Conservation (phyloP, 129 eudicot genomes). For the Flaveria trinervia region DNA sequence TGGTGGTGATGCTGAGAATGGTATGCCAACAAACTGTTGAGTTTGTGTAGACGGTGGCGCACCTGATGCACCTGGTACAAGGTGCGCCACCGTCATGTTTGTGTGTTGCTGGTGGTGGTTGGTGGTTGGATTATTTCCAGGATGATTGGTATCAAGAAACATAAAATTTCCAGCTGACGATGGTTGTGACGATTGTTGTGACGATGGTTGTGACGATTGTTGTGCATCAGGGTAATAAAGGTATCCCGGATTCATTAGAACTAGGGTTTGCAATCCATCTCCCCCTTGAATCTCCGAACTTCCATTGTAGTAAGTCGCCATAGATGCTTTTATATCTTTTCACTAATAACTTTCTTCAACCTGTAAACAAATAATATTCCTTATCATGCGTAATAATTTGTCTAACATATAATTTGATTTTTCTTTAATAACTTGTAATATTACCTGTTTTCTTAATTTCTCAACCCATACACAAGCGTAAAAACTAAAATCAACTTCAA, state of each 20-base stretch:
- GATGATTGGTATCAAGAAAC: constrained; percentile 55
- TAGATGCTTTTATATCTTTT: constrained; percentile 25
- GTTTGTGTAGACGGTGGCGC: constrained; percentile 34
- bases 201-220: constrained; percentile 27
- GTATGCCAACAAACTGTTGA: constrained; percentile 76
- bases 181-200: constrained; percentile 40
- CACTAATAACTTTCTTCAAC: not conserved
- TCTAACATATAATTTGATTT: constrained; percentile 18
- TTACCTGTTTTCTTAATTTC: constrained; percentile 32
- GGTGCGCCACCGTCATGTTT: constrained; percentile 35
- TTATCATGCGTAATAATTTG: constrained; percentile 12
- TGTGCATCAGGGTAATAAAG: constrained; percentile 58
- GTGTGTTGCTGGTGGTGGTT: constrained; percentile 2
- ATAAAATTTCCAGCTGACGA: constrained; percentile 37
- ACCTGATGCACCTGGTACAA: too few relatives aligned
- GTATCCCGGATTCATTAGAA: constrained; percentile 75
- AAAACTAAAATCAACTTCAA: not conserved
- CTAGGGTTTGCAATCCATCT: constrained; percentile 72
- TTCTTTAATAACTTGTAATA: not conserved
- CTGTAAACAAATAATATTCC: constrained; percentile 24
- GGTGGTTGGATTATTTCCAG: constrained; percentile 33
- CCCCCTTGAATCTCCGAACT: constrained; percentile 70
- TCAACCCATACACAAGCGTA: constrained; percentile 47
- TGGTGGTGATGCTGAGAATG: constrained; percentile 49
- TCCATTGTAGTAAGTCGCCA: constrained; percentile 82